These are phyloP conservation scores for Limonium bicolor DNA, from an alignment of 148 eudicot species.

Conservation along the genomic window DNA sequence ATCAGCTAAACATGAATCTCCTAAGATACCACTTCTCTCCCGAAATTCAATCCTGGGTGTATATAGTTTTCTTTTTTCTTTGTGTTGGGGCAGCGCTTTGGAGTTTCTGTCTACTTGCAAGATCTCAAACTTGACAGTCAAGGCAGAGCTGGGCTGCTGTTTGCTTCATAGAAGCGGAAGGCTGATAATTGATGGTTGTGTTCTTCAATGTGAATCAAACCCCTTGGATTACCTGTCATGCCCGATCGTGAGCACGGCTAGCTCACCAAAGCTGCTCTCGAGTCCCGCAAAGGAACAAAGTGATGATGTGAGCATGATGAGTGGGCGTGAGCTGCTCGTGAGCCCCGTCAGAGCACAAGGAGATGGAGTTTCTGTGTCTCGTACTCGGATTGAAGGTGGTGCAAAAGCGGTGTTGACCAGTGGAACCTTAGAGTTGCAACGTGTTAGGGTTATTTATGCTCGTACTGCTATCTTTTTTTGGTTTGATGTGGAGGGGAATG, in stretches of 20 bases:
- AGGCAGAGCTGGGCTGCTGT: slow-evolving; percentile 90
- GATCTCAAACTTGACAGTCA: slow-evolving; percentile 75
- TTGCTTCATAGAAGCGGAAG: slow-evolving; percentile 90
- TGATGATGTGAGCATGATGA: too few species aligned
- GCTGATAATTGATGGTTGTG: slow-evolving; percentile 70
- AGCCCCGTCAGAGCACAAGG: slow-evolving; percentile 23
- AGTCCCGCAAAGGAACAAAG: too few species aligned
- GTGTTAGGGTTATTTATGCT: slow-evolving; percentile 69
- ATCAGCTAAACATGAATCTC: slow-evolving; percentile 3
- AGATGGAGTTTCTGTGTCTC: slow-evolving; percentile 63
- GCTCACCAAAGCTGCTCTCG: slow-evolving; percentile 20
- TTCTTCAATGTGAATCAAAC: slow-evolving; percentile 81
- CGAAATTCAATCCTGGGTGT: slow-evolving; percentile 3
- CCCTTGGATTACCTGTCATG: slow-evolving; percentile 85
- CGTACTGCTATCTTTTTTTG: slow-evolving; percentile 78
- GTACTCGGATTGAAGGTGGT: slow-evolving; percentile 89
- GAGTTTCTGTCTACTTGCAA: slow-evolving; percentile 89
- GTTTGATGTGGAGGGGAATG: slow-evolving; percentile 68
- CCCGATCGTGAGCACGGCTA: slow-evolving; percentile 70
- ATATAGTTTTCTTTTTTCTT: slow-evolving; percentile 5
- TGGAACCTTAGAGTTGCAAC: slow-evolving; percentile 66
- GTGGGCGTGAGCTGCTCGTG: too few species aligned
- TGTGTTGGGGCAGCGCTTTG: slow-evolving; percentile 70
- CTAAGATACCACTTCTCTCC: neutral
- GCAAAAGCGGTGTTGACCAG: slow-evolving; percentile 78